These are phyloP conservation scores for Pelargonium citronellum DNA, from an alignment of 441 rosid genomes.

Conservation along the genomic window DNA sequence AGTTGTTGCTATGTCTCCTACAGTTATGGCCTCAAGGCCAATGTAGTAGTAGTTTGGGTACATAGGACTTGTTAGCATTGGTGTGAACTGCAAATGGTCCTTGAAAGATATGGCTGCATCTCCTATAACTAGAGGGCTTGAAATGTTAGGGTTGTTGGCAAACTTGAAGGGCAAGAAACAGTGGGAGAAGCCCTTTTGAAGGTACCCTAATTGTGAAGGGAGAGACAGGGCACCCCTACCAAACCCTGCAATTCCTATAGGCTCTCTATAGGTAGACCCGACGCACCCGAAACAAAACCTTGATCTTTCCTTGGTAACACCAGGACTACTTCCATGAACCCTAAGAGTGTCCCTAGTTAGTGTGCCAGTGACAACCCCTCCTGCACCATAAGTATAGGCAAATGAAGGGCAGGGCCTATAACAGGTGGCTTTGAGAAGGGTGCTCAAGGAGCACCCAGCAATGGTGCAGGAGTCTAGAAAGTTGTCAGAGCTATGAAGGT, in stretches of 20 bases:
- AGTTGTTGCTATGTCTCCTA: conserved; percentile 37
- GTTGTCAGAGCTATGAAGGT: conserved; percentile 68
- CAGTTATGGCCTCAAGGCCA: conserved; percentile 54
- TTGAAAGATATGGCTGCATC: conserved; percentile 41
- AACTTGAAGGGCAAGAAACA: conserved; percentile 78
- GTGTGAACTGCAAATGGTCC: conserved; percentile 56
- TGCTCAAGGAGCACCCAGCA: conserved; percentile 60
- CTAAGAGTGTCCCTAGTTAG: conserved; percentile 57
- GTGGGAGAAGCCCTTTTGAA: conserved; percentile 64
- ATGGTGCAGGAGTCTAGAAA: conserved; percentile 52
- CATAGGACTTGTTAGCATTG: conserved; percentile 51
- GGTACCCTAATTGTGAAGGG: conserved; percentile 68
- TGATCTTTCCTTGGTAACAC: conserved; percentile 35
- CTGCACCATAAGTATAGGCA: conserved; percentile 73
- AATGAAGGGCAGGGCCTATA: conserved; percentile 76
- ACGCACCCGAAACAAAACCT: conserved; percentile 69
- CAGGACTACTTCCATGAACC: conserved; percentile 32
- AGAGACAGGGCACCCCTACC: conserved; percentile 67
- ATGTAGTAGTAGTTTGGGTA: conserved; percentile 66
- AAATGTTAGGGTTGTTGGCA: conserved; percentile 61
- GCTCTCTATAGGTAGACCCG: conserved; percentile 55
- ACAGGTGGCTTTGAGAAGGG: conserved; percentile 48
- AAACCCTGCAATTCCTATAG: conserved; percentile 78
- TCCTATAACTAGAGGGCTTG: conserved; percentile 68
- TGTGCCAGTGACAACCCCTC: conserved; percentile 51